These are phyloP conservation scores for Cyberlindnera suaveolens DNA, from an alignment of 805 yeast genomes.

Conservation along the genomic window DNA sequence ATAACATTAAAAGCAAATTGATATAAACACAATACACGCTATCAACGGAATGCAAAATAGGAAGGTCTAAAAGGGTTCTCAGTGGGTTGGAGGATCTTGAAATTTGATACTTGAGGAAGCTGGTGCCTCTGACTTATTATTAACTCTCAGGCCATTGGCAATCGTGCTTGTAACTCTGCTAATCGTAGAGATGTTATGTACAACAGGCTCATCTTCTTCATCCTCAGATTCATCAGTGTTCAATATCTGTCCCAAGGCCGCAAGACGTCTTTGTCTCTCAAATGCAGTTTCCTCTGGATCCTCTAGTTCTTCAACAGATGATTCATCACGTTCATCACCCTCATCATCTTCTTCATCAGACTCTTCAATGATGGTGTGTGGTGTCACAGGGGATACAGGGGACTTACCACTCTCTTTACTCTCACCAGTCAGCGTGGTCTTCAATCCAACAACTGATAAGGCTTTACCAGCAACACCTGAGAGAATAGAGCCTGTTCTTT, in stretches of 20 bases:
- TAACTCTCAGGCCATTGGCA: constrained; percentile 5
- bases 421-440: constrained; percentile 10
- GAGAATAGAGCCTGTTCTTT: constrained; percentile 33
- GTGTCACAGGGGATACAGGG: neutral
- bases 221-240: constrained; percentile 21
- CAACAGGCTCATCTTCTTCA: constrained; percentile 26
- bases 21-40: no score
- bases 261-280: constrained; percentile 18
- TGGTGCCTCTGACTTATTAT: constrained; percentile 22
- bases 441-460: constrained; percentile 49
- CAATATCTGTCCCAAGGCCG: constrained; percentile 13
- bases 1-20: no score
- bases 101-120: neutral
- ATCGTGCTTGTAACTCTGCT: constrained; percentile 4
- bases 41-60: no score
- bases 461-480: constrained; percentile 30
- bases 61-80: no score
- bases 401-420: neutral
- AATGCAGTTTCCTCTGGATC: constrained; percentile 18
- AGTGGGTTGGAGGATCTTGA: no score
- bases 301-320: constrained; percentile 14
- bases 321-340: constrained; percentile 18
- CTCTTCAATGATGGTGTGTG: neutral
- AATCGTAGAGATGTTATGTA: constrained; percentile 3
- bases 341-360: constrained; percentile 18